These are phyloP conservation scores for Coccomyxa sp. DNA, from an alignment of 139 green algal genomes.

Conservation along the genomic window DNA sequence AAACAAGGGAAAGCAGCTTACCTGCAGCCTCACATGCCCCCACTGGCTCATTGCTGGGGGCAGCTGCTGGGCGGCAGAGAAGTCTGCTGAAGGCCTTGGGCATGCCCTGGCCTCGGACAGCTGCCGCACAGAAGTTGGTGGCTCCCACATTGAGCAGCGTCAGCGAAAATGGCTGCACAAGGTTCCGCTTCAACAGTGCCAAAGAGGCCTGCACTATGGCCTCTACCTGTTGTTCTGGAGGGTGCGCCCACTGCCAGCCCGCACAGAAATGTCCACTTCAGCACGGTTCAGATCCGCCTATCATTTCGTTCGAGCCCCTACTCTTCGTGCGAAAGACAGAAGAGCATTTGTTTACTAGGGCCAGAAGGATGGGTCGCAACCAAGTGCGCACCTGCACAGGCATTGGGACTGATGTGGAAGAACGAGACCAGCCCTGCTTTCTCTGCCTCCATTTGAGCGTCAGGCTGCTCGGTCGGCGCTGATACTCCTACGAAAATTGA, in stretches of 20 bases:
- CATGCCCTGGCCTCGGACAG: neutral
- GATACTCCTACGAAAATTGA: neutral
- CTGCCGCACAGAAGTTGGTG: constrained; percentile 31
- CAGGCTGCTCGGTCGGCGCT: neutral
- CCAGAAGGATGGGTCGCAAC: too few species aligned
- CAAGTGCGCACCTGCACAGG: constrained; percentile 15
- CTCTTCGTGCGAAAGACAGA: too few species aligned
- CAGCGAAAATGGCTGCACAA: constrained; percentile 52
- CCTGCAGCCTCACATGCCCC: too few species aligned
- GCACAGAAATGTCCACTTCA: too few species aligned
- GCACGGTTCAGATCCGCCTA: too few species aligned
- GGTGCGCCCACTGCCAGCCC: neutral
- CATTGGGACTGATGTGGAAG: constrained; percentile 46
- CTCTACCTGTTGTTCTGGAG: constrained; percentile 13
- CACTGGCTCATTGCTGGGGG: too few species aligned
- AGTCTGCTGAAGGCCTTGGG: neutral
- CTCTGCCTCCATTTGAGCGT: constrained; percentile 62
- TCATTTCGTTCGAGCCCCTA: too few species aligned
- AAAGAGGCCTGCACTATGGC: constrained; percentile 28
- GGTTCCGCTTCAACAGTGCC: constrained; percentile 20
- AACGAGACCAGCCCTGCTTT: constrained; percentile 44
- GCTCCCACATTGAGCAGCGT: constrained; percentile 64
- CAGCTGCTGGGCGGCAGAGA: neutral
- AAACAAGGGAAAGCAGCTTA: too few species aligned
- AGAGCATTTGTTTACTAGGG: neutral